Percentiles rank a stretch among this genome's conserved stretches.
phyloP scores from a whole-genome alignment of 306 rosid genomes.

The Malus fusca region DNA sequence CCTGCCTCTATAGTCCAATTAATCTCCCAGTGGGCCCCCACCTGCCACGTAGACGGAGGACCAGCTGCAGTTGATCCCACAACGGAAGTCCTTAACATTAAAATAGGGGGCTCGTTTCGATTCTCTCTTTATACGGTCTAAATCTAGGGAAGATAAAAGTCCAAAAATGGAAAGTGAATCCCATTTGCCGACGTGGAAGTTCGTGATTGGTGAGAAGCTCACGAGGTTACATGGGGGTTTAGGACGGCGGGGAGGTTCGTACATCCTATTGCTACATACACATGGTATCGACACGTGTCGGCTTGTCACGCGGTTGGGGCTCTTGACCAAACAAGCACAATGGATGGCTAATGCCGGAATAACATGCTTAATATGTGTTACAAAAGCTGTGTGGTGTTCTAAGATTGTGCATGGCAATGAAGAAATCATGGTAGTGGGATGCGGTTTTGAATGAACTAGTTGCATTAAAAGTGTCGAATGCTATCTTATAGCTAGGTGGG shows the following conservation, averaged over 20 bases:
- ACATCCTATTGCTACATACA: not conserved
- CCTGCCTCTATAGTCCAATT: no score
- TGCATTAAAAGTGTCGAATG: not conserved
- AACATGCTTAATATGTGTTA: not conserved
- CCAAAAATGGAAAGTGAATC: slow-evolving; percentile 18
- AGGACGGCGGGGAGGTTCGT: slow-evolving; percentile 20
- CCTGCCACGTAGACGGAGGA: slow-evolving; percentile 17
- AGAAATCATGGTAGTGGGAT: not conserved
- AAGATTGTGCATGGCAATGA: not conserved
- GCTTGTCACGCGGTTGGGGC: slow-evolving; percentile 41
- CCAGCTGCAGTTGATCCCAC: slow-evolving; percentile 1
- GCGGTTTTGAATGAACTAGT: not conserved
- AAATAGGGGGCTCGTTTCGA: not conserved
- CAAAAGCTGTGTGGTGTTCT: not conserved
- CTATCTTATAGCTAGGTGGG: not conserved
- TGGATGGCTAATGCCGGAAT: not conserved
- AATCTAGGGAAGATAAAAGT: not conserved
- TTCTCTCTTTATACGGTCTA: not conserved
- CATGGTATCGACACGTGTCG: slow-evolving; percentile 10
- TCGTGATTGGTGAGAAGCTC: not conserved
- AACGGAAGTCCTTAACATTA: not conserved
- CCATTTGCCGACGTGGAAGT: slow-evolving; percentile 9
- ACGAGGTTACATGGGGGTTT: not conserved
- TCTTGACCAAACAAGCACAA: not conserved
- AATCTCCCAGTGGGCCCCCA: not conserved